Conservation (phyloP, 1,284 basidiomycete species). For the Ceratobasidium sp. region DNA sequence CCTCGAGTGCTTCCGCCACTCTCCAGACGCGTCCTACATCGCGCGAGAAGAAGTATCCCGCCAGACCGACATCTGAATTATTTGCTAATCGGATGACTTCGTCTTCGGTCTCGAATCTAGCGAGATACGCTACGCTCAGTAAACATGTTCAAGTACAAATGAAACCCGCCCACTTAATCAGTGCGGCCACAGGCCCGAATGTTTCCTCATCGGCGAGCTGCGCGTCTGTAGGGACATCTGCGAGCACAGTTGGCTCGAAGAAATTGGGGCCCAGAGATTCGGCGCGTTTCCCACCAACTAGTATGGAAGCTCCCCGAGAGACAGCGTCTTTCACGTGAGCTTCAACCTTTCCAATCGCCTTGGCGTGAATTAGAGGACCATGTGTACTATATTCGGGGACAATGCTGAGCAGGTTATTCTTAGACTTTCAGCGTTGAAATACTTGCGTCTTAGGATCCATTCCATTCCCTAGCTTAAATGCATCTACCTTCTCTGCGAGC, state of each 20-base stretch:
- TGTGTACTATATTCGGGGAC: conserved; percentile 66
- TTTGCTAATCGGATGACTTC: conserved; percentile 92
- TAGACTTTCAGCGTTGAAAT: not conserved
- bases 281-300: conserved; percentile 83
- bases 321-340: conserved; percentile 89
- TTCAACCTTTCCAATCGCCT: conserved; percentile 87
- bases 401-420: not conserved
- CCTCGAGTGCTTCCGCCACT: conserved; percentile 96
- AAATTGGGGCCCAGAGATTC: conserved; percentile 63
- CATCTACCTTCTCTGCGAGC: conserved; percentile 83
- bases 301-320: conserved; percentile 82
- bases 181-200: conserved; percentile 84
- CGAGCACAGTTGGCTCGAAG: conserved; percentile 89
- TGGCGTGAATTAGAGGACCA: conserved; percentile 91
- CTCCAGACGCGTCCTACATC: conserved; percentile 93
- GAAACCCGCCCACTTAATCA: conserved; percentile 55
- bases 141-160: not conserved
- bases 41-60: conserved; percentile 92
- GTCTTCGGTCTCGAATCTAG: conserved; percentile 91
- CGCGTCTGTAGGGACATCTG: conserved; percentile 80
- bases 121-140: conserved; percentile 51
- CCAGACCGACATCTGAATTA: conserved; percentile 84
- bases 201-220: conserved; percentile 82
- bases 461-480: conserved; percentile 92
- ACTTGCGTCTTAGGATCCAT: conserved; percentile 80